Evolutionary conservation across 257 asterid species (phyloP), one percentile per base, ranked within the genome.

Genomic region (Nicotiana tabacum): DNA sequence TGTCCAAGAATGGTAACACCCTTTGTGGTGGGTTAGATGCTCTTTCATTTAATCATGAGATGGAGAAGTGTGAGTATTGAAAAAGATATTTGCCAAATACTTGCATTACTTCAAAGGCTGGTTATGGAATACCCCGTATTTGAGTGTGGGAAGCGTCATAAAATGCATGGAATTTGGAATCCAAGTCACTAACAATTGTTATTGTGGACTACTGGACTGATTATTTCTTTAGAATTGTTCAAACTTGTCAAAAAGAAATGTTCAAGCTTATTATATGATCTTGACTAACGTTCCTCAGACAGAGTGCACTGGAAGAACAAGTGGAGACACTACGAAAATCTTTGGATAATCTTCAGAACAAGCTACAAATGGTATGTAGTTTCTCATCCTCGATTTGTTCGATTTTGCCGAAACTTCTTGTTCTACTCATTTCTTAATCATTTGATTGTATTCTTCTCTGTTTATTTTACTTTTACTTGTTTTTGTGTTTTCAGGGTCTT

Each of bases 231-330:
- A 72, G 58, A 53, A 72, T 72, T 43, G 37, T 72, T 72, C 78
- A 72, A 72, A 12, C 58, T 12, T 10, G 43, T 69, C 16, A 39
- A 69, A 70, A 72, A 46, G 21, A 72, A 72, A 24, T 13, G 79
- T 74, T 74, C 79, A 24, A 74, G 48, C 79, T 46, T 74, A 74
- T 74, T 74, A 24, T 74, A 74, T 74, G 62, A 74, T 74, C 61
- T 74, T 74, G 88, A 92, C 88, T 89, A 90, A 87, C 89, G 86
- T 85, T 90, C 90, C 88, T 90, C 89, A 90, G 97, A 90, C 98
- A 96, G 99, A 93, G 92, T 85, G 91, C 96, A 81, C 90, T 96
- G 66, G 98, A 94, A 91, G 91, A 91, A 77, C 98, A 96, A 88
- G 84, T 93, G 66, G 92, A 91, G 84, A 90, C 85, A 29, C 87